Evolutionary conservation across 805 yeast species (phyloP).

Genomic region (Yarrowia phangngaensis): DNA sequence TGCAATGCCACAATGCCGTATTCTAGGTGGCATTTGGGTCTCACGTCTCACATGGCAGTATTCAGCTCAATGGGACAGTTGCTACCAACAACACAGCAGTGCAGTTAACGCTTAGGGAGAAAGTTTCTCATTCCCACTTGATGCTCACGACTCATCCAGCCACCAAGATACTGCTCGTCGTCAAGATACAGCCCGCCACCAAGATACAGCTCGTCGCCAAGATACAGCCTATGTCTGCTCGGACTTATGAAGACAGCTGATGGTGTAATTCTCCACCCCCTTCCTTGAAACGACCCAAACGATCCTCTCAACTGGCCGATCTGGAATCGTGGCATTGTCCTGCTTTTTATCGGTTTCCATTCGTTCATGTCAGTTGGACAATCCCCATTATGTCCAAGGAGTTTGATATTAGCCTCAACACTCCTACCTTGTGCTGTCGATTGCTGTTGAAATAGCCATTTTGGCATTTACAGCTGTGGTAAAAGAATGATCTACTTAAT

Average conservation of each 20-base stretch:
- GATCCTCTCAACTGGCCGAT: slow-evolving; percentile 66
- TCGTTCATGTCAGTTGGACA: slow-evolving; percentile 61
- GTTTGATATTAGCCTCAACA: slow-evolving; percentile 44
- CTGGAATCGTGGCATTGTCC: slow-evolving; percentile 54
- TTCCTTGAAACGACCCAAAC: slow-evolving; percentile 59
- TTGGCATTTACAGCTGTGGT: slow-evolving; percentile 61
- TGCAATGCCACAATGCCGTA: too few species aligned
- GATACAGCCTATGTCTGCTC: slow-evolving; percentile 6
- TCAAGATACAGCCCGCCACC: too few species aligned
- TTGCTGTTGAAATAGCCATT: slow-evolving; percentile 56
- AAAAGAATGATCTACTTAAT: slow-evolving; percentile 53
- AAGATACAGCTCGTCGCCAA: too few species aligned
- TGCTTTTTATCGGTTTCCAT: slow-evolving; percentile 52
- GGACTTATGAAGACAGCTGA: slow-evolving; percentile 45
- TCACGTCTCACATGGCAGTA: too few species aligned
- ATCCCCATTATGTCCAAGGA: slow-evolving; percentile 44
- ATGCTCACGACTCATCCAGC: too few species aligned
- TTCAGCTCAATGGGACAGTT: too few species aligned
- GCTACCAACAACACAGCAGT: too few species aligned
- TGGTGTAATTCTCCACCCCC: slow-evolving; percentile 56
- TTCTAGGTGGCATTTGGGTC: too few species aligned
- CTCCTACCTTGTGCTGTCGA: slow-evolving; percentile 54
- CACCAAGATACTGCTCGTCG: too few species aligned
- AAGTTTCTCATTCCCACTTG: too few species aligned
- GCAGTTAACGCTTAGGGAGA: too few species aligned